Evolutionary conservation across 2,329 filamentous ascomycete species (phyloP), one percentile per base, ranked within the genome.

Genomic region (Neofusicoccum umdonicola): DNA sequence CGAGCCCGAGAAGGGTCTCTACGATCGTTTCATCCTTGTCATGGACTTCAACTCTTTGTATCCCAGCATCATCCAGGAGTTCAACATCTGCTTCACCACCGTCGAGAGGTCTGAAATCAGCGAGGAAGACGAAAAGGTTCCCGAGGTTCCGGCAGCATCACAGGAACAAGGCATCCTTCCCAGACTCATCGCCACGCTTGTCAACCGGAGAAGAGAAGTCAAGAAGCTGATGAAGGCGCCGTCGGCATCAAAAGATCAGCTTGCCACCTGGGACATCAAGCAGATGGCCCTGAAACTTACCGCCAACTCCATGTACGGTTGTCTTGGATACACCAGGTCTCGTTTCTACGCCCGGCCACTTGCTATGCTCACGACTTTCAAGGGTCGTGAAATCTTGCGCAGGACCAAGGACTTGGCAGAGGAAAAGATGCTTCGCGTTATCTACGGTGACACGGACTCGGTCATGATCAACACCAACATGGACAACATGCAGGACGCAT

Each of bases 31-130:
- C 77, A 91, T 99, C 62, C 86, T 99, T 64, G 96, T 99, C 78
- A 99, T 99, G 96, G 95, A 99, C 83, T 99, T 99, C 83, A 99
- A 99, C 85, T 97, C 93, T 71, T 83, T 99, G 67, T 99, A 99
- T 73, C 95, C 95, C 37, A 97, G 92, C 74, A 98, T 99, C 73
- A 99, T 99, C 67, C 96, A 99, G 74, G 96, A 99, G 84, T 99
- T 89, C 81, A 99, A 99, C 79, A 99, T 99, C 71, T 99, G 96
- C 82, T 99, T 99, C 79, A 99, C 95, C 2, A 99, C 96, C 0
- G 93, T 99, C 6, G 91, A 98, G 67, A 85, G 95, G 70, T 83
- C 86, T 45, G 82, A 86, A 66, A 80, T 89, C 92, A 85, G 87
- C 39, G 88, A 93, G 47, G 90, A 95, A 57, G 92, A 97, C 62